Evolutionary conservation across 345 rosid species (phyloP), one percentile per base, ranked within the genome.

Genomic region (Gossypium arboreum): DNA sequence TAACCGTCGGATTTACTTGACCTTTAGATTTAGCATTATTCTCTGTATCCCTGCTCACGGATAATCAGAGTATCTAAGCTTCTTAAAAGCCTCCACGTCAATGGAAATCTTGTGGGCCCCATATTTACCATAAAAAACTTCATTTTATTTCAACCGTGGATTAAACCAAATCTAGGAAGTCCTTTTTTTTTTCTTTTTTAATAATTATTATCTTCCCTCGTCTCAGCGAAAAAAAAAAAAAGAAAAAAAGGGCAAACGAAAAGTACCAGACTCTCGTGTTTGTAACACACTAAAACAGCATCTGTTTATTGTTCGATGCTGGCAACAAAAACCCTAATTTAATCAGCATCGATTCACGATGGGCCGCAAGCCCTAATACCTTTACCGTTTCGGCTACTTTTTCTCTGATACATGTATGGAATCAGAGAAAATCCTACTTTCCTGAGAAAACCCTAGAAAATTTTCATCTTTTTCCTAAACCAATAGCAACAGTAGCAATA

Each of bases 371-470:
- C 73, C 75, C 76, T 70, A 70, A 56, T 34, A 69, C 45, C 2
- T 22, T 65, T 9, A 7, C 63, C 7, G 2, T 45, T 2, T 18
- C 41, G 7, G 18, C n/a, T 65, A 12, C 45, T 15, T 25, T 68
- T 55, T 62, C 68, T 39, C 20, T 63, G 58, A 25, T 76, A 48
- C 52, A 43, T 58, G 62, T 48, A 79, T 79, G 87, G 78, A 81
- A 63, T 77, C 87, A 12, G 82, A 64, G 74, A 80, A 80, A 68
- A 13, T 73, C 24, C 2, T 78, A 45, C 73, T 75, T 75, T 56
- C 66, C 52, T 16, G 34, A 72, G 15, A 82, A 67, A 85, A 83
- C 84, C 85, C 89, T 77, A 85, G 84, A 63, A 67, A 67, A 2
- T 67, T 43, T 4, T 65, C 25, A 12, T 52, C 41, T 64, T 39